Conservation (phyloP, 2,329 filamentous ascomycete species). For the Cercospora zeae-maydis region DNA sequence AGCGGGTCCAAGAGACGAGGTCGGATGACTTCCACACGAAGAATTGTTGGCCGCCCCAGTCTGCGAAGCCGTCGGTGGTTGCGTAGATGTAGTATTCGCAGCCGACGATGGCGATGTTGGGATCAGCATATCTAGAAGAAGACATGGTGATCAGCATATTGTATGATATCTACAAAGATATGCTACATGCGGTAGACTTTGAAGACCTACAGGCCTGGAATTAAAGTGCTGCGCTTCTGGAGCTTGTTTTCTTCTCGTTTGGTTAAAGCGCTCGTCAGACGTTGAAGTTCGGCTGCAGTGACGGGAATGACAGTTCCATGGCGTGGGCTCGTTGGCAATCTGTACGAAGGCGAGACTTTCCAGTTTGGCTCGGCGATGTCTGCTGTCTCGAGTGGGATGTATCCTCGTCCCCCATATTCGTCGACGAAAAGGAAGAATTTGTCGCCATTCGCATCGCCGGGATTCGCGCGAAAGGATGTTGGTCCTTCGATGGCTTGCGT, state of each 20-base stretch:
- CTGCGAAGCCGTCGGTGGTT: conserved; percentile 46
- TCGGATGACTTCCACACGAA: conserved; percentile 49
- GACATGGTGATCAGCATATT: background rate
- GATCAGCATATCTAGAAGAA: conserved; percentile 38
- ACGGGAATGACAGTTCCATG: conserved; percentile 55
- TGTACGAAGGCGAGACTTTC: conserved; percentile 47
- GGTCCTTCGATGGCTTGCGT: conserved; percentile 51
- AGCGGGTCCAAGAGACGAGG: conserved; percentile 44
- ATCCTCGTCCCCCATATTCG: conserved; percentile 51
- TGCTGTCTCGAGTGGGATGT: conserved; percentile 52
- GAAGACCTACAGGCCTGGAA: conserved; percentile 22
- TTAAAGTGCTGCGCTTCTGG: conserved; percentile 15
- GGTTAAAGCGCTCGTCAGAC: conserved; percentile 12
- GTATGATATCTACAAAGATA: background rate
- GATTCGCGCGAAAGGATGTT: conserved; percentile 51
- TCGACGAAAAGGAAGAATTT: conserved; percentile 57
- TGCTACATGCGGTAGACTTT: background rate
- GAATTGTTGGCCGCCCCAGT: conserved; percentile 49
- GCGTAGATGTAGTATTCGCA: conserved; percentile 49
- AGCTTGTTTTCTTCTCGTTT: conserved; percentile 10
- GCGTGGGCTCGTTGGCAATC: conserved; percentile 49
- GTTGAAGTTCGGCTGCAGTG: conserved; percentile 45
- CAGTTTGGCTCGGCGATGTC: conserved; percentile 50
- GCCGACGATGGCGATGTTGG: conserved; percentile 47
- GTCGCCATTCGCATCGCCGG: conserved; percentile 49